Evolutionary conservation across 1,284 basidiomycete genomes (phyloP), one percentile per base, ranked within the genome.

Genomic region (Ceratorhiza oryzae-sativae): DNA sequence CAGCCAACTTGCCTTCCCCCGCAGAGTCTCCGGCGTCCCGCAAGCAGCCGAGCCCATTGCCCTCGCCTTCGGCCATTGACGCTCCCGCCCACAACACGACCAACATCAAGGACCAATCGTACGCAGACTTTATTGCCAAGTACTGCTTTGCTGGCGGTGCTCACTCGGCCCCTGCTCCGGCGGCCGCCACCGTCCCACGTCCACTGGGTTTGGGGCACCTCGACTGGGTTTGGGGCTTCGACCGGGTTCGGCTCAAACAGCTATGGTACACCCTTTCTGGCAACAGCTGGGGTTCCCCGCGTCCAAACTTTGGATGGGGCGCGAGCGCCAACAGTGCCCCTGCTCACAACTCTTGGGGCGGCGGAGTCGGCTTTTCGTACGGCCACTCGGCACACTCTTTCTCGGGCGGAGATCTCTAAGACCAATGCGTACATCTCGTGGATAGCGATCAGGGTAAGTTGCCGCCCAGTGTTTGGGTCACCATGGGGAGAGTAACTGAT

Each of bases 91-190:
- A 67, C 62, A 67, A 45, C 62, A 67, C 62, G 32, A 67, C 62
- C 48, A 41, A 55, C 62, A 45, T 67, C 62, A 51, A 53, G 49
- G 62, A 67, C 32, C 62, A 67, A 36, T 67, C 62, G 13, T 72
- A 72, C 39, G 71, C 73, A 9, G 75, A 75, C 62, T 75, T 75
- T 71, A 32, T 75, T 27, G 68, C 72, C 45, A 73, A 73, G 51
- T 74, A 74, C 56, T 75, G 75, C 65, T 75, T 75, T 59, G 72
- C 67, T 27, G 75, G 67, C 41, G 49, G 59, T 32, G 34, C 73
- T 23, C 45, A 62, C n/a, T 9, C 42, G 15, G 65, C 72, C 20
- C 23, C 51, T 18, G 48, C 70, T 20, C 71, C 72, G 6, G 23
- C 59, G 25, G 5, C 61, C 23, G 32, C 25, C 59, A n/a, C 61